Conservation (phyloP, 2,329 filamentous ascomycete genomes). For the Aaosphaeria arxii region DNA sequence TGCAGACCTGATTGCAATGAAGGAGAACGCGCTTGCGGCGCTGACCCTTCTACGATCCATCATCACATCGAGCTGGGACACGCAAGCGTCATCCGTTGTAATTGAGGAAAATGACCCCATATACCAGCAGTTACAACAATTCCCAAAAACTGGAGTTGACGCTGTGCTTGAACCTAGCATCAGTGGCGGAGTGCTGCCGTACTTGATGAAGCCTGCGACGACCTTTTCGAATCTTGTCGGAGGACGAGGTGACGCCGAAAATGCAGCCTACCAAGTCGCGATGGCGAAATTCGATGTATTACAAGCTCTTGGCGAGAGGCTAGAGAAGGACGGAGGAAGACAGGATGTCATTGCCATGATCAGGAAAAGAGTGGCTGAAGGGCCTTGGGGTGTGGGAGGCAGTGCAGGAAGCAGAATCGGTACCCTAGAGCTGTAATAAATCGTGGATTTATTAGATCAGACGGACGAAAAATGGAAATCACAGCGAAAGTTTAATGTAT, state of each 20-base stretch:
- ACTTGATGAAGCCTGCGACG: slow-evolving; percentile 55
- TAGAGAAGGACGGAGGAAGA: slow-evolving; percentile 38
- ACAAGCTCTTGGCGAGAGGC: slow-evolving; percentile 44
- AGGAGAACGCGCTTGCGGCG: slow-evolving; percentile 55
- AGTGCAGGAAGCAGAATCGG: slow-evolving; percentile 45
- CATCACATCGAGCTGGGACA: slow-evolving; percentile 54
- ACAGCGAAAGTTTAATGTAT: no score
- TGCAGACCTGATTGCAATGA: slow-evolving; percentile 57
- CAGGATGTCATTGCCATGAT: slow-evolving; percentile 43
- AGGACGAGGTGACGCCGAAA: slow-evolving; percentile 55
- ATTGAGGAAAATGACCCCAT: slow-evolving; percentile 52
- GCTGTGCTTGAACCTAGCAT: slow-evolving; percentile 52
- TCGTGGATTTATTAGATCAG: no score
- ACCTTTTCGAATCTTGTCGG: slow-evolving; percentile 59
- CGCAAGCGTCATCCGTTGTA: slow-evolving; percentile 39
- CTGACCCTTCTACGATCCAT: slow-evolving; percentile 52
- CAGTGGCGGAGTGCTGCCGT: slow-evolving; percentile 52
- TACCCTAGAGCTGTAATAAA: slow-evolving; percentile 39
- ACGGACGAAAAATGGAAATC: no score
- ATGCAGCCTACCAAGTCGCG: slow-evolving; percentile 56
- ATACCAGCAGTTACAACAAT: slow-evolving; percentile 33
- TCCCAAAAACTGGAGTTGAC: slow-evolving; percentile 45
- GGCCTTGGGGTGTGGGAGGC: slow-evolving; percentile 40
- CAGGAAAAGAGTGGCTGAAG: slow-evolving; percentile 40
- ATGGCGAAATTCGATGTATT: slow-evolving; percentile 57